Evolutionary conservation across 305 asterid genomes (phyloP), one percentile per base, ranked within the genome.

Genomic region (Andrographis paniculata): DNA sequence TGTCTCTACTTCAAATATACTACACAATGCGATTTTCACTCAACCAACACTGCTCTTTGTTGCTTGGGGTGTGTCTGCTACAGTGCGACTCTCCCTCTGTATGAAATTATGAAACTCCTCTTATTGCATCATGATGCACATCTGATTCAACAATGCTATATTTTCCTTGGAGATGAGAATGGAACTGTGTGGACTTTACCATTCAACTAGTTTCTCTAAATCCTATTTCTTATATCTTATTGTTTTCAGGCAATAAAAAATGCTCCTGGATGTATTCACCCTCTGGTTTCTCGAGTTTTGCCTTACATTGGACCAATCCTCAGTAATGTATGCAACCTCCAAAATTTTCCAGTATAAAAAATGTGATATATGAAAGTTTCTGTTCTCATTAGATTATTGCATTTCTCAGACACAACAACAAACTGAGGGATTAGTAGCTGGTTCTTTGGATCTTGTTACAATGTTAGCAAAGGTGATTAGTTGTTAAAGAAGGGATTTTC

Each of bases 181-280:
- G n/a, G n/a, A n/a, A n/a, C n/a, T n/a, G n/a, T n/a, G n/a, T n/a
- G n/a, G n/a, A n/a, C n/a, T n/a, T n/a, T n/a, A n/a, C n/a, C n/a
- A n/a, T 17, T 42, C 15, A 39, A 36, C 43, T 19, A 53, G 52
- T 16, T 55, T 45, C n/a, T 35, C 18, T 39, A 14, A 40, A 45
- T 42, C 23, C 42, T 28, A 22, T 33, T 33, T 33, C 4, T 30
- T 58, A 64, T 15, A 53, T 37, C 18, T 57, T 42, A 45, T 62
- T 42, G 8, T 41, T 51, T 56, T 17, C 88, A 91, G 99, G 95
- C 88, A 47, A 83, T 91, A 47, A 91, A 83, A 75, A 60, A 68
- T 67, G 89, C 92, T 70, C 94, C 96, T n/a, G 94, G 96, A 50
- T 91, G 96, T 59, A 66, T 78, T 51, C 96, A 80, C 60, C 82